A percentile compares a stretch with the other conserved stretches of the same genome.
phyloP scores from a whole-genome alignment of 495 filamentous ascomycete species.

The Physcia stellaris region DNA sequence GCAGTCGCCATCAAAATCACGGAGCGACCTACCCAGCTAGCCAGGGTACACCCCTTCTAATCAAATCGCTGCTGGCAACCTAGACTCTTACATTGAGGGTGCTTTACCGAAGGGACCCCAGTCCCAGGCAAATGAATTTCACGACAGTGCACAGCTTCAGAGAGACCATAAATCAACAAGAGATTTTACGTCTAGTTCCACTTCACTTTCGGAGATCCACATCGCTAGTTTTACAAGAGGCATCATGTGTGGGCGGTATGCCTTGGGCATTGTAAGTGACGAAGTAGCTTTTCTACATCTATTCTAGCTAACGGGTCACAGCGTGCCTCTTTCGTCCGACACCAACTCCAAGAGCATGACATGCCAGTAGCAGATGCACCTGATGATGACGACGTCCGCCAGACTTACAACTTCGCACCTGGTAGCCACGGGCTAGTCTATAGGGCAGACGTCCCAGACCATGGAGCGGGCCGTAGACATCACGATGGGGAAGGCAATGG shows the following conservation, averaged over 20 bases:
- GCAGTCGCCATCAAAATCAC: no score
- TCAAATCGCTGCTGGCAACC: no score
- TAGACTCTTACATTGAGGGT: no score
- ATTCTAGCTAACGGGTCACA: conserved; percentile 14
- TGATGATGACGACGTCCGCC: conserved; percentile 57
- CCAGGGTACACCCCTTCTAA: no score
- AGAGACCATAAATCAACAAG: no score
- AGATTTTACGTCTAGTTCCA: no score
- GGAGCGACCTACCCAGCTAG: no score
- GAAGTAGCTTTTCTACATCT: not conserved
- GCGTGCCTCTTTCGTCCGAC: conserved; percentile 53
- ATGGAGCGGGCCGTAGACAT: conserved; percentile 28
- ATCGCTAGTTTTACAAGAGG: no score
- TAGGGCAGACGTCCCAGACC: conserved; percentile 54
- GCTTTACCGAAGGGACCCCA: no score
- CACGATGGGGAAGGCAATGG: conserved; percentile 16
- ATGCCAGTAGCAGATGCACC: conserved; percentile 70
- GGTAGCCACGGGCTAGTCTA: conserved; percentile 79
- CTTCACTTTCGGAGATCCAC: no score
- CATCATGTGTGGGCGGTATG: conserved; percentile 91
- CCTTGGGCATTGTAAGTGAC: conserved; percentile 56
- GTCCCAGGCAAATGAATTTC: no score
- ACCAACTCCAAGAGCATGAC: conserved; percentile 54
- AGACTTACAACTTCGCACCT: conserved; percentile 88
- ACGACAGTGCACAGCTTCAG: no score